Evolutionary conservation across 106 monocot genomes (phyloP).

Genomic region (Vanilla planifolia): DNA sequence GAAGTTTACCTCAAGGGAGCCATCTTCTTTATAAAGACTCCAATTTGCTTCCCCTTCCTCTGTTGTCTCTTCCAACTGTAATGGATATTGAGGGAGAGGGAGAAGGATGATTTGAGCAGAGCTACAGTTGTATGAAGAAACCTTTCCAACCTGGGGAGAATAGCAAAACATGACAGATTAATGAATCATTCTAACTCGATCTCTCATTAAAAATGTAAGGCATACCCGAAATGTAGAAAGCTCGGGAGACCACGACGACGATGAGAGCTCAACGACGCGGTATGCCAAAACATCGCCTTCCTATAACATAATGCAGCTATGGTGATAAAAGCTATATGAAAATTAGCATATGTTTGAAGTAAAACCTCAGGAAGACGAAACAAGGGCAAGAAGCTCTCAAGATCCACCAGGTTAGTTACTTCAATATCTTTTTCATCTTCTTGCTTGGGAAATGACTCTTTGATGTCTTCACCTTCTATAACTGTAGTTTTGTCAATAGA

Average conservation of each 20-base stretch:
- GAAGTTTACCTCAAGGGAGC: constrained; percentile 66
- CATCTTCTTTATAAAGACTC: constrained; percentile 79
- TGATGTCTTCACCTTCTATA: neutral
- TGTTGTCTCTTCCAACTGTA: constrained; percentile 19
- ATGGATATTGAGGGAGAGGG: constrained; percentile 54
- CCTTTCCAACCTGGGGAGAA: constrained; percentile 83
- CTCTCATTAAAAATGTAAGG: neutral
- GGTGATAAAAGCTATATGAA: too few relatives aligned
- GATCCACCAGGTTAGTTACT: constrained; percentile 24
- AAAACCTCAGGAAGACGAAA: constrained; percentile 64
- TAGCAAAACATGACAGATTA: neutral
- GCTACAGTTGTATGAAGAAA: constrained; percentile 48
- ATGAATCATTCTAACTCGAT: neutral
- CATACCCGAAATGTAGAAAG: constrained; percentile 84
- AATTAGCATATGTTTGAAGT: too few relatives aligned
- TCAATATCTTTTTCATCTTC: constrained; percentile 17
- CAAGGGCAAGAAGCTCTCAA: constrained; percentile 57
- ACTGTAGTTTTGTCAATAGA: neutral
- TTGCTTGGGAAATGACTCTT: neutral
- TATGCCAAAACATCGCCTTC: constrained; percentile 81
- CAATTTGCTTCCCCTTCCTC: constrained; percentile 23
- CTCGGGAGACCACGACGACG: constrained; percentile 86
- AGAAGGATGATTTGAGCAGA: constrained; percentile 37
- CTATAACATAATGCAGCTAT: constrained; percentile 29
- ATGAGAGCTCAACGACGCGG: constrained; percentile 80